Evolutionary conservation across 805 yeast species (phyloP).

Genomic region (Cyberlindnera nakhonratchasimensis): DNA sequence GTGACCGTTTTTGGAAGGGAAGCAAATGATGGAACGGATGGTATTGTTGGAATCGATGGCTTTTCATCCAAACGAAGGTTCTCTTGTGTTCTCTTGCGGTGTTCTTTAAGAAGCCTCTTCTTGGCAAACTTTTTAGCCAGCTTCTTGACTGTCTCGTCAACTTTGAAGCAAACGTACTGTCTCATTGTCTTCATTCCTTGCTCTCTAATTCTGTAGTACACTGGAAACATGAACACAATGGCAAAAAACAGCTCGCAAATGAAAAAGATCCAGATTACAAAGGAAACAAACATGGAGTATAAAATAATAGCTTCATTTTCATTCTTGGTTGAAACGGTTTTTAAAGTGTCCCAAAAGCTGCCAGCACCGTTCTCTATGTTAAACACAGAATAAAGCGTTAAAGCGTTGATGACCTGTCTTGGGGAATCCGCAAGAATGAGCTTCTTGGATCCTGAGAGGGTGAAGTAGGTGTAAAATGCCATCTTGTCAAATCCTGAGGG

Average conservation of each 20-base stretch:
- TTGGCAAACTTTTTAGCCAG: constrained; percentile 37
- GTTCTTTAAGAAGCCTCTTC: constrained; percentile 12
- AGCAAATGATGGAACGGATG: not conserved
- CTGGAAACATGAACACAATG: constrained; percentile 46
- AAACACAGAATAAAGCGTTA: constrained; percentile 58
- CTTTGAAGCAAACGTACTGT: constrained; percentile 57
- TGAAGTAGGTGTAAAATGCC: constrained; percentile 61
- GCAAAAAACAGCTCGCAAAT: constrained; percentile 55
- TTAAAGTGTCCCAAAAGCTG: constrained; percentile 41
- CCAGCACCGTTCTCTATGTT: constrained; percentile 31
- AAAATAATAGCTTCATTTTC: constrained; percentile 66
- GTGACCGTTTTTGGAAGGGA: constrained; percentile 11
- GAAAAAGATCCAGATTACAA: constrained; percentile 70
- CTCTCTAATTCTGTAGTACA: constrained; percentile 43
- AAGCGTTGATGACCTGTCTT: constrained; percentile 78
- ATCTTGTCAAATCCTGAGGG: constrained; percentile 60
- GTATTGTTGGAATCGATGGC: constrained; percentile 9
- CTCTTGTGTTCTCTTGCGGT: constrained; percentile 6
- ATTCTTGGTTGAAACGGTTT: constrained; percentile 56
- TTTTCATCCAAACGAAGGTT: constrained; percentile 4
- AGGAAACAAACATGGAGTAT: constrained; percentile 72
- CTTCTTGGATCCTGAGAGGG: constrained; percentile 57
- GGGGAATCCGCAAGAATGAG: constrained; percentile 80
- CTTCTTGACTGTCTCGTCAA: constrained; percentile 53
- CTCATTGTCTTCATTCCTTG: constrained; percentile 43